phyloP scores from a whole-genome alignment of 306 rosid species.

The Begonia masoniana region DNA sequence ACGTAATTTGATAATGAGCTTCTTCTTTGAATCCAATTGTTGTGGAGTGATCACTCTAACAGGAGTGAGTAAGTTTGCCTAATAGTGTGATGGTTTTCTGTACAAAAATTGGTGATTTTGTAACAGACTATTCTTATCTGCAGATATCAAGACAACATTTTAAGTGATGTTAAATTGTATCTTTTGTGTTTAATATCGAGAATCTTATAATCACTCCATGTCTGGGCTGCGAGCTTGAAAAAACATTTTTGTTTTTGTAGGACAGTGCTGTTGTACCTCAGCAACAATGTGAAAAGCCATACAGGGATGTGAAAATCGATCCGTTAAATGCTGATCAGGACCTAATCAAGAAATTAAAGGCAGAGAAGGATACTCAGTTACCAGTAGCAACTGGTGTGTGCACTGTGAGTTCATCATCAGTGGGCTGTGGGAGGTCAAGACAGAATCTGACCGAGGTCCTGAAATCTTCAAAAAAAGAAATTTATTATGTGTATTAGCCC shows the following conservation, averaged over 20 bases:
- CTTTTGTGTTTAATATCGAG: not conserved
- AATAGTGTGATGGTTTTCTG: too few species aligned
- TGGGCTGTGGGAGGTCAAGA: conserved; percentile 49
- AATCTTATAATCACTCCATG: conserved; percentile 27
- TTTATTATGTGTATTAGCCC: conserved; percentile 1
- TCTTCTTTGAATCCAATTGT: too few species aligned
- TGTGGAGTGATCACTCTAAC: too few species aligned
- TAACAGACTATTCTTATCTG: too few species aligned
- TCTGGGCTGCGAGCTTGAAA: conserved; percentile 46
- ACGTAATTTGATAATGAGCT: too few species aligned
- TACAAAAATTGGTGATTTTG: too few species aligned
- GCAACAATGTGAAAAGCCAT: conserved; percentile 22
- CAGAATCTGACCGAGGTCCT: conserved; percentile 73
- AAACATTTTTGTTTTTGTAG: conserved; percentile 53
- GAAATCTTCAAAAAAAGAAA: not conserved
- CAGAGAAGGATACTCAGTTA: conserved; percentile 36
- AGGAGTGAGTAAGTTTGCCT: too few species aligned
- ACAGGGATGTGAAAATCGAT: conserved; percentile 5
- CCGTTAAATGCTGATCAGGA: conserved; percentile 16
- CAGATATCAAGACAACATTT: not conserved
- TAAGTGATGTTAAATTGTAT: not conserved
- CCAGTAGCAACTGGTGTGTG: conserved; percentile 19
- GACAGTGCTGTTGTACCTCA: conserved; percentile 30
- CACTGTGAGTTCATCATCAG: conserved; percentile 21
- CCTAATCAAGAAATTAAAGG: conserved; percentile 16